These are phyloP conservation scores for Leishmania turanica DNA, from an alignment of 208 protist genomes.

Conservation along the genomic window DNA sequence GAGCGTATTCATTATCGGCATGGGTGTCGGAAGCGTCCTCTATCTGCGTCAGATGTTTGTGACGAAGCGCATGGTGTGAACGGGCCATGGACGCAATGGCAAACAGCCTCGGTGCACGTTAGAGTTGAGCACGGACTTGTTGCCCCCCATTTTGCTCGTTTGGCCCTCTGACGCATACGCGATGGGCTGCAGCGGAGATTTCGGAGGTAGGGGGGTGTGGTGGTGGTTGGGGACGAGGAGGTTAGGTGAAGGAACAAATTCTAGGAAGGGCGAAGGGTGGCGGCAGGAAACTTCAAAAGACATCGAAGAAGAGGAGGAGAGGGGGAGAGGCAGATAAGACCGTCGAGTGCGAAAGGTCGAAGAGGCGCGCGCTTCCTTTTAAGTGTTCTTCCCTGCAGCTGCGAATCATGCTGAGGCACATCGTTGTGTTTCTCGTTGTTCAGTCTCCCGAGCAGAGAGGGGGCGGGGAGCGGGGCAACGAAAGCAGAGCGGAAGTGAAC, in stretches of 20 bases:
- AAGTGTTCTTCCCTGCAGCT: not conserved
- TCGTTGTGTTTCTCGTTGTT: not conserved
- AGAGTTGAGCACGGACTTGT: not conserved
- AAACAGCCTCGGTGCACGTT: not conserved
- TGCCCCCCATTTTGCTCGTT: not conserved
- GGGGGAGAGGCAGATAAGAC: not conserved
- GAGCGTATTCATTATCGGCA: constrained; percentile 61
- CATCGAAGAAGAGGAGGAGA: not conserved
- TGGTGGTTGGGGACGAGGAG: constrained; percentile 41
- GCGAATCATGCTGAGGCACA: not conserved
- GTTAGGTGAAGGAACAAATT: no score
- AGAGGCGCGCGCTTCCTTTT: not conserved
- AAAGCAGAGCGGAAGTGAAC: not conserved
- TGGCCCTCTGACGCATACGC: constrained; percentile 41
- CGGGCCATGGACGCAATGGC: not conserved
- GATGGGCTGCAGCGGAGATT: constrained; percentile 74
- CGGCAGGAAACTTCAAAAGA: not conserved
- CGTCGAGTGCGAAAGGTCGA: not conserved
- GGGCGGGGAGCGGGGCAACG: not conserved
- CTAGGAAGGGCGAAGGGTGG: not conserved
- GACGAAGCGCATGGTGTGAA: constrained; percentile 76
- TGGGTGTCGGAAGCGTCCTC: constrained; percentile 76
- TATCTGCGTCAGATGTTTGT: constrained; percentile 80
- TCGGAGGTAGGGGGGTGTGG: constrained; percentile 43
- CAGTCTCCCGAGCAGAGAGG: no score